Conservation (phyloP, 2,329 filamentous ascomycete genomes). For the Ceratocystiopsis minuta region DNA sequence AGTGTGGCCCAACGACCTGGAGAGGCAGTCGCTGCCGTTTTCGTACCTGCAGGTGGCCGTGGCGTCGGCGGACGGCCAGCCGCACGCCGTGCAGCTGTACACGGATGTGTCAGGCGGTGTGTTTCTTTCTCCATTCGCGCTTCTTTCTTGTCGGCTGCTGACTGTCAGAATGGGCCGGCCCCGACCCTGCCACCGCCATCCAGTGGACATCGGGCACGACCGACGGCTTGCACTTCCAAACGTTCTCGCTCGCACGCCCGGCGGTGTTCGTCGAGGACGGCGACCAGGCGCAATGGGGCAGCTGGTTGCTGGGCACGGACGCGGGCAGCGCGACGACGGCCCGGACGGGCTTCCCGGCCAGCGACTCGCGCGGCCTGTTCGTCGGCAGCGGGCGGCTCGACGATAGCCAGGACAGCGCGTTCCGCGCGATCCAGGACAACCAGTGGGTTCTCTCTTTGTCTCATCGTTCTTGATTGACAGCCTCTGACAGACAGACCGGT, state of each 20-base stretch:
- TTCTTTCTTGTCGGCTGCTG: neutral
- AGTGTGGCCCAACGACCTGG: constrained; percentile 46
- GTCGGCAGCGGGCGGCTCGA: constrained; percentile 40
- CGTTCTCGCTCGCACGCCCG: constrained; percentile 41
- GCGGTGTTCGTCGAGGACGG: constrained; percentile 46
- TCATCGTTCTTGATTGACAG: neutral
- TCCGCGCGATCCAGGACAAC: constrained; percentile 47
- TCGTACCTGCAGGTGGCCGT: constrained; percentile 52
- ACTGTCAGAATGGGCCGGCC: constrained; percentile 51
- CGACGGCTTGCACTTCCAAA: constrained; percentile 43
- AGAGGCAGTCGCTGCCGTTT: constrained; percentile 49
- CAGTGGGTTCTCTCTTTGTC: constrained; percentile 18
- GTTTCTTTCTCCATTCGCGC: constrained; percentile 9
- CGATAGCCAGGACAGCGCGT: constrained; percentile 46
- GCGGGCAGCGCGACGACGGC: constrained; percentile 31
- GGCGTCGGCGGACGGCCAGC: constrained; percentile 38
- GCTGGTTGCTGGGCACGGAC: constrained; percentile 54
- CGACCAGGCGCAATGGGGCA: constrained; percentile 68
- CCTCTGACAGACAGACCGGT: constrained; percentile 39
- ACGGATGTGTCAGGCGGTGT: constrained; percentile 52
- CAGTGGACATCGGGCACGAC: constrained; percentile 15
- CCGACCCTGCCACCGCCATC: constrained; percentile 23
- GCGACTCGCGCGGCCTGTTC: constrained; percentile 48
- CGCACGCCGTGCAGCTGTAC: constrained; percentile 52
- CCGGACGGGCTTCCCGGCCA: constrained; percentile 47